These are phyloP conservation scores for Pedinophyceae sp. DNA, from an alignment of 139 green algal genomes.

Conservation along the genomic window DNA sequence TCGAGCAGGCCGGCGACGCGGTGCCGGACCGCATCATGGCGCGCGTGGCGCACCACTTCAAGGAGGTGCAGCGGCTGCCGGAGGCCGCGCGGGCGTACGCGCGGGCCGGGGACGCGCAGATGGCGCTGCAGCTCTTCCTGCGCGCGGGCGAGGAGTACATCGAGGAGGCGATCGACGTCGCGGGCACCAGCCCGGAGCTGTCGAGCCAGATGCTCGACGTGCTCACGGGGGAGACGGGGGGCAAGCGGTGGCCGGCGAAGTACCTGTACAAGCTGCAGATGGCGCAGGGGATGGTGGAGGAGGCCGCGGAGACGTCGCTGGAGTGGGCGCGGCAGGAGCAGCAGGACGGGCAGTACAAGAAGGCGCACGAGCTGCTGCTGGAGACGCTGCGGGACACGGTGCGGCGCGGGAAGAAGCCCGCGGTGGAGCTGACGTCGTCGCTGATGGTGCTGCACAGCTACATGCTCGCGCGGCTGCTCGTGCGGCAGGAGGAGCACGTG, in stretches of 20 bases:
- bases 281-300: constrained; percentile 35
- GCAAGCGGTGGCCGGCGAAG: constrained; percentile 16
- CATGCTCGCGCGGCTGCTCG: constrained; percentile 25
- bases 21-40: constrained; percentile 8
- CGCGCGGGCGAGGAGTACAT: constrained; percentile 22
- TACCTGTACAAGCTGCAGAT: constrained; percentile 58
- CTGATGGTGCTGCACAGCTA: constrained; percentile 54
- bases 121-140: constrained; percentile 36
- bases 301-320: constrained; percentile 36
- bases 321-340: constrained; percentile 27
- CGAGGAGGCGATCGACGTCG: constrained; percentile 45
- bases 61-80: constrained; percentile 25
- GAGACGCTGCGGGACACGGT: constrained; percentile 32
- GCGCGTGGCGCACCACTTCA: constrained; percentile 39
- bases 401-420: constrained; percentile 12
- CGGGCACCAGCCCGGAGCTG: constrained; percentile 18
- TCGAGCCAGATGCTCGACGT: constrained; percentile 36
- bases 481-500: constrained; percentile 3
- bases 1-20: constrained; percentile 28
- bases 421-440: constrained; percentile 26
- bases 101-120: constrained; percentile 22
- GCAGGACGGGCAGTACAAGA: constrained; percentile 65
- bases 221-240: constrained; percentile 31
- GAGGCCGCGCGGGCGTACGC: constrained; percentile 39
- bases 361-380: constrained; percentile 56